These are phyloP conservation scores for Saturnispora mendoncae DNA, from an alignment of 805 yeast species.

Conservation along the genomic window DNA sequence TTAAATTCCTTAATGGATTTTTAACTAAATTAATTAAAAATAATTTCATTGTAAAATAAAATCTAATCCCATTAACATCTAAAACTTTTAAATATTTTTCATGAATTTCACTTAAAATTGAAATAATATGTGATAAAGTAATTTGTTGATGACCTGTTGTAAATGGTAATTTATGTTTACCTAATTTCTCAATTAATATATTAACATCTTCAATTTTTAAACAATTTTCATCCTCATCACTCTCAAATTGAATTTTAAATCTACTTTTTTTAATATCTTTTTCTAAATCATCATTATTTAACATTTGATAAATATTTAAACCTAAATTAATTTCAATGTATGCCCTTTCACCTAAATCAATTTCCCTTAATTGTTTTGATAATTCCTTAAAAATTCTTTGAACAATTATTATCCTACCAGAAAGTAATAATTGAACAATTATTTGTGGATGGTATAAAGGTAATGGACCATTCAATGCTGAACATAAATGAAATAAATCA, in stretches of 20 bases:
- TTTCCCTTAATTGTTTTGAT: conserved; percentile 45
- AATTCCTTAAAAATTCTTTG: conserved; percentile 48
- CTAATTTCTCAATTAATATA: conserved; percentile 49
- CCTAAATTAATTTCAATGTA: conserved; percentile 23
- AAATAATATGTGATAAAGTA: conserved; percentile 63
- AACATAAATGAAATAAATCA: conserved; percentile 58
- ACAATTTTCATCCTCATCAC: conserved; percentile 15
- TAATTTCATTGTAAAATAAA: conserved; percentile 60
- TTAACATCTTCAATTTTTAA: conserved; percentile 27
- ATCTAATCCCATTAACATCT: conserved; percentile 63
- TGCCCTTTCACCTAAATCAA: conserved; percentile 30
- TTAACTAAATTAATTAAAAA: conserved; percentile 39
- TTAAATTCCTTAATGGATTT: conserved; percentile 10
- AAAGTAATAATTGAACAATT: conserved; percentile 62
- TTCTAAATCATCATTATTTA: conserved; percentile 2
- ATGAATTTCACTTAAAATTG: conserved; percentile 50
- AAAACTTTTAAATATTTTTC: conserved; percentile 34
- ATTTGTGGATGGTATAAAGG: conserved; percentile 90
- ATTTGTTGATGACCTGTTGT: conserved; percentile 87
- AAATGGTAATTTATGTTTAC: conserved; percentile 62
- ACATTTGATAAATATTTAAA: conserved; percentile 2
- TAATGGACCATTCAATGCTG: conserved; percentile 78
- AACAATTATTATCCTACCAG: conserved; percentile 48
- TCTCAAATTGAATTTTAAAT: not conserved
- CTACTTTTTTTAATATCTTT: not conserved